These are phyloP conservation scores for Tetracladium setigerum DNA, from an alignment of 495 filamentous ascomycete species.

Conservation along the genomic window DNA sequence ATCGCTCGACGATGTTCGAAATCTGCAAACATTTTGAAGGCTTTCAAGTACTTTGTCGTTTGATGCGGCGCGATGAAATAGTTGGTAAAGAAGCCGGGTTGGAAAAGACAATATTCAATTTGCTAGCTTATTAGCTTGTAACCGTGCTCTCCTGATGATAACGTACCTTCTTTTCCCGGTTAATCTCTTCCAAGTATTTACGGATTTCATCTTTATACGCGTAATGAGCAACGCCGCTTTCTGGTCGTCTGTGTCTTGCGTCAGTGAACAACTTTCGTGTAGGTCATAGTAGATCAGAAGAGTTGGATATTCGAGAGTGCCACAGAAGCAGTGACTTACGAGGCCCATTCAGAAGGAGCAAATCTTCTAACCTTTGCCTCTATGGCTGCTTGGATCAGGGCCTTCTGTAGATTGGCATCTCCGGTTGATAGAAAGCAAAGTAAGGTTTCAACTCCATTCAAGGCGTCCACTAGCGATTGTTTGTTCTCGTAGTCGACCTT, in stretches of 20 bases:
- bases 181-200: constrained; percentile 41
- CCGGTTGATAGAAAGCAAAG: constrained; percentile 44
- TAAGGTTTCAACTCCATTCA: constrained; percentile 39
- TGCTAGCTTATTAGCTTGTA: constrained; percentile 26
- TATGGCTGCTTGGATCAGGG: constrained; percentile 44
- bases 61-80: constrained; percentile 41
- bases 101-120: constrained; percentile 50
- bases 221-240: constrained; percentile 22
- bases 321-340: constrained; percentile 5
- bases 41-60: constrained; percentile 36
- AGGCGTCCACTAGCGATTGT: background rate
- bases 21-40: constrained; percentile 31
- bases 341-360: constrained; percentile 31
- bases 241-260: constrained; percentile 29
- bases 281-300: too few species aligned
- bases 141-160: background rate
- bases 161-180: constrained; percentile 35
- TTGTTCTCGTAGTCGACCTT: constrained; percentile 2
- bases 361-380: constrained; percentile 45
- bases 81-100: constrained; percentile 43
- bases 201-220: constrained; percentile 35
- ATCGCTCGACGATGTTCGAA: constrained; percentile 40
- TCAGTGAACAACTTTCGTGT: too few species aligned
- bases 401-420: constrained; percentile 29
- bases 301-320: too few species aligned